Conservation (phyloP, 768 basidiomycete genomes). For the Clitopilus passeckerianus region DNA sequence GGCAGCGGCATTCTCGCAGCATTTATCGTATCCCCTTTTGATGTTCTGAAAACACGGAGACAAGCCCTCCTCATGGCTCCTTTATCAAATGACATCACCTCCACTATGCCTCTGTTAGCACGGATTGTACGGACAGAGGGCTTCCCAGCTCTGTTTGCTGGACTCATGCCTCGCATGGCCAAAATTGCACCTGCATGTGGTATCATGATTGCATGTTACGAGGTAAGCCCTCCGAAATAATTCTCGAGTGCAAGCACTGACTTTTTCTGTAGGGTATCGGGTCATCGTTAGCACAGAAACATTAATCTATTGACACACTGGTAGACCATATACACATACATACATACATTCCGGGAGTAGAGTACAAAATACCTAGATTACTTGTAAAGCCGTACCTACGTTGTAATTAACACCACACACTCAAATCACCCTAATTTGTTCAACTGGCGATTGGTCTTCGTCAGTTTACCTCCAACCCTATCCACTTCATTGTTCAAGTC, state of each 20-base stretch:
- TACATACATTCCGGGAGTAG: not conserved
- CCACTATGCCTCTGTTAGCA: slow-evolving; percentile 59
- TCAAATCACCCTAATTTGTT: slow-evolving; percentile 59
- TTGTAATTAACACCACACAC: not conserved
- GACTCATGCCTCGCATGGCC: slow-evolving; percentile 80
- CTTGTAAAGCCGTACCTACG: not conserved
- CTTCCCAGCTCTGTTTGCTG: slow-evolving; percentile 70
- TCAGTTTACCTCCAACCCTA: slow-evolving; percentile 70
- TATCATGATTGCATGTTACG: slow-evolving; percentile 96
- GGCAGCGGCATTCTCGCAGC: slow-evolving; percentile 84
- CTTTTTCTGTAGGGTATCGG: slow-evolving; percentile 52
- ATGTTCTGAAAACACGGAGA: slow-evolving; percentile 92
- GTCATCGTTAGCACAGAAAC: slow-evolving; percentile 30
- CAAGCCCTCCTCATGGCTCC: slow-evolving; percentile 77
- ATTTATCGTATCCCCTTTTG: slow-evolving; percentile 89
- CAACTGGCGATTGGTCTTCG: slow-evolving; percentile 75
- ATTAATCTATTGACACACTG: not conserved
- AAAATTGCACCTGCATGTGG: slow-evolving; percentile 99
- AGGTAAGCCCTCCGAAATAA: slow-evolving; percentile 45
- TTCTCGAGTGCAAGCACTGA: not conserved
- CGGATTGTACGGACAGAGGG: slow-evolving; percentile 82
- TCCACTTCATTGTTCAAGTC: slow-evolving; percentile 75
- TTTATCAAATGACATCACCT: slow-evolving; percentile 32
- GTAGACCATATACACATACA: not conserved
- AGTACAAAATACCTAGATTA: slow-evolving; percentile 2